Percentiles rank a stretch among this genome's conserved stretches.
These are phyloP conservation scores for Rhododendron molle DNA, from an alignment of 148 eudicot species.

Conservation along the genomic window DNA sequence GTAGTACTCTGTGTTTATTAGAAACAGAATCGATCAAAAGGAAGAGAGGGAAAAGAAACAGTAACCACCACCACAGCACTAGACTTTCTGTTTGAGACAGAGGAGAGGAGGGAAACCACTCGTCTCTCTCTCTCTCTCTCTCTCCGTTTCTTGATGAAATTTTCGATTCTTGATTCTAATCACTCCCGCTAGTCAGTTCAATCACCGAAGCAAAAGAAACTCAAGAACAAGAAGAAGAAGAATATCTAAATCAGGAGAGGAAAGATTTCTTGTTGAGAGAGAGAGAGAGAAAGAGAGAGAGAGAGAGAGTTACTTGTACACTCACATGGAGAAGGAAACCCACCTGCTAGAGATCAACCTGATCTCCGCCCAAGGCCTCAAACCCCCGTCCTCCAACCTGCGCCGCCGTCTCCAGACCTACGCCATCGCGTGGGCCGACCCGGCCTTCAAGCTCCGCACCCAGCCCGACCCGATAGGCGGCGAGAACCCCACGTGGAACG, in stretches of 20 bases:
- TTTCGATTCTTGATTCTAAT: neutral
- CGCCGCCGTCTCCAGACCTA: constrained; percentile 61
- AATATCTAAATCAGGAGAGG: neutral
- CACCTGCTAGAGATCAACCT: constrained; percentile 70
- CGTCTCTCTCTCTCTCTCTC: neutral
- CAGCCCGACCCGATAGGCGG: constrained; percentile 46
- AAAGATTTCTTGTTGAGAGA: constrained; percentile 1
- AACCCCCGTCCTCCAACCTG: constrained; percentile 43
- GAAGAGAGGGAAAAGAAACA: neutral
- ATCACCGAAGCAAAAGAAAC: neutral
- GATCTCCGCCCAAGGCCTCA: constrained; percentile 80
- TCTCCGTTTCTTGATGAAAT: neutral
- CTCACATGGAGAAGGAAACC: constrained; percentile 22
- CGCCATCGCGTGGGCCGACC: constrained; percentile 62
- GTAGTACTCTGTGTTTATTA: too few species aligned
- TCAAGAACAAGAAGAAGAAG: neutral
- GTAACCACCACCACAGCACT: too few species aligned
- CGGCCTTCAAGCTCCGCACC: constrained; percentile 57
- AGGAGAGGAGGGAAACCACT: neutral
- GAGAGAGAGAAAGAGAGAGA: constrained; percentile 6
- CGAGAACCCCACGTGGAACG: constrained; percentile 91
- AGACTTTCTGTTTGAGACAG: neutral
- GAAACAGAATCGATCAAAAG: neutral
- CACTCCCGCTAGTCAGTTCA: neutral
- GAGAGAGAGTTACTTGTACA: neutral